Percentiles rank a stretch among this genome's conserved stretches.
Evolutionary conservation across 805 yeast genomes (phyloP).

Genomic region (Monosporozyma siamensis): DNA sequence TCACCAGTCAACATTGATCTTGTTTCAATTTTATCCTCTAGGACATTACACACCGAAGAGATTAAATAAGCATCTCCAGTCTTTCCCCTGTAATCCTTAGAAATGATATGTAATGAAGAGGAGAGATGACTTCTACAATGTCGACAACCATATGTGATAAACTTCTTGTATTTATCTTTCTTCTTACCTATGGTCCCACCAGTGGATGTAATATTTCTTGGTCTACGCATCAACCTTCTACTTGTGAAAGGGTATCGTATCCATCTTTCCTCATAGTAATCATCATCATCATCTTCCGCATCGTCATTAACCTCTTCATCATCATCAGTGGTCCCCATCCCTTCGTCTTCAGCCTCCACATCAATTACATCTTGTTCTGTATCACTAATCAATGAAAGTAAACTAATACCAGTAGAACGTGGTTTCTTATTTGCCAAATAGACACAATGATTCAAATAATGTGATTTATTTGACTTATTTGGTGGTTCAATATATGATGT

Average conservation of each 20-base stretch:
- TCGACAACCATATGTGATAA: conserved; percentile 27
- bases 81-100: conserved; percentile 43
- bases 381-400: neutral
- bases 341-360: neutral
- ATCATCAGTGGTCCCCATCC: no score
- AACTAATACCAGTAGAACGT: neutral
- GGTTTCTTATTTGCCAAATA: neutral
- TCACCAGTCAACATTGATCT: conserved; percentile 52
- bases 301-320: neutral
- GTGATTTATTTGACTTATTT: neutral
- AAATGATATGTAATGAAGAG: conserved; percentile 25
- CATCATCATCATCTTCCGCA: neutral
- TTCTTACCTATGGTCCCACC: neutral
- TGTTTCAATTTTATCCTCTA: conserved; percentile 30
- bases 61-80: conserved; percentile 52
- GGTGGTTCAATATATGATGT: conserved; percentile 4
- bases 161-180: conserved; percentile 6
- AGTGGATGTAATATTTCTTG: neutral
- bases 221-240: neutral
- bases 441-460: neutral
- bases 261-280: neutral
- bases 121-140: conserved; percentile 27
- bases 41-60: conserved; percentile 39
- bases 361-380: neutral
- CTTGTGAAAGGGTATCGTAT: neutral